These are phyloP conservation scores for Clonostachys chloroleuca DNA, from an alignment of 2,329 filamentous ascomycete genomes.

Conservation along the genomic window DNA sequence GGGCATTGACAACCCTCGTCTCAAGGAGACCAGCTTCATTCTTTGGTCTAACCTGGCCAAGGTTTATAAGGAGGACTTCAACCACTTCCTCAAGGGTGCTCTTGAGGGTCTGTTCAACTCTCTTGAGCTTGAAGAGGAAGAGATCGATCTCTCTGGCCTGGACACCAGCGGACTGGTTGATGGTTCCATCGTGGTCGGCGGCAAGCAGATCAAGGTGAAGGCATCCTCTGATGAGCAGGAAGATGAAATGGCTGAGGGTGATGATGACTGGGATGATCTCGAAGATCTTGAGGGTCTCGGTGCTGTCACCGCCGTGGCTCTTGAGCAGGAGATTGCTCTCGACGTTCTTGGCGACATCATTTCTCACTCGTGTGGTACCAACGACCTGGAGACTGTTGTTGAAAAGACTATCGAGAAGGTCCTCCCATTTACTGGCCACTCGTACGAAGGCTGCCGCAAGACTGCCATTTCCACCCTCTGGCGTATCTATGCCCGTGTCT, in stretches of 20 bases:
- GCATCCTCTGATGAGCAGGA: constrained; percentile 47
- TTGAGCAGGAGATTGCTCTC: constrained; percentile 96
- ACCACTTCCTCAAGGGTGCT: constrained; percentile 72
- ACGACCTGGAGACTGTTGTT: constrained; percentile 72
- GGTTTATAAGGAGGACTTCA: constrained; percentile 83
- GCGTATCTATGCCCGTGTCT: constrained; percentile 89
- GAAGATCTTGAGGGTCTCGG: constrained; percentile 81
- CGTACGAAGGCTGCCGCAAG: constrained; percentile 91
- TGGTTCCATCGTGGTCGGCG: constrained; percentile 71
- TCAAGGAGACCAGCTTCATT: constrained; percentile 96
- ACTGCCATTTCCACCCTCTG: constrained; percentile 87
- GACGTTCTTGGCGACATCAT: constrained; percentile 94
- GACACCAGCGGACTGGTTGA: constrained; percentile 59
- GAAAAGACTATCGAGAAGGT: constrained; percentile 83
- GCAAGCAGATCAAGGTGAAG: constrained; percentile 82
- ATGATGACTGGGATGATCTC: constrained; percentile 51
- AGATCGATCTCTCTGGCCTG: constrained; percentile 69
- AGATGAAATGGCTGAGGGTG: constrained; percentile 47
- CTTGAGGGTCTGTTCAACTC: constrained; percentile 80
- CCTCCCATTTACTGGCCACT: constrained; percentile 77
- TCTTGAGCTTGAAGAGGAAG: constrained; percentile 83
- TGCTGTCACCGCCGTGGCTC: constrained; percentile 81
- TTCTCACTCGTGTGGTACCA: constrained; percentile 75
- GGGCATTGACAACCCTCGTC: constrained; percentile 79
- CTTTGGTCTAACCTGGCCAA: constrained; percentile 93